A percentile compares a stretch with the other conserved stretches of the same genome.
Evolutionary conservation across 805 yeast genomes (phyloP).

Genomic region (Wickerhamomyces ciferrii): DNA sequence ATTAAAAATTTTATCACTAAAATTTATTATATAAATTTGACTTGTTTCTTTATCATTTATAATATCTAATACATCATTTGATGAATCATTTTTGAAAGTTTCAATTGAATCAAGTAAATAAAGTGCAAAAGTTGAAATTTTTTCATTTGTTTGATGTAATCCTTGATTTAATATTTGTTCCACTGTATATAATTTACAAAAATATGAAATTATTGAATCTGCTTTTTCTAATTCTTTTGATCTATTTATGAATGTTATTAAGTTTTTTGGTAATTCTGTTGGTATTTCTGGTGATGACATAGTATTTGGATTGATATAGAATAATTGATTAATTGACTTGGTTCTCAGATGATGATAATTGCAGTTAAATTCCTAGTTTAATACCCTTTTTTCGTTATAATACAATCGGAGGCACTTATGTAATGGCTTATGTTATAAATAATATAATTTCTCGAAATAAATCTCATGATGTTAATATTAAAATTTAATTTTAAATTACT

Average conservation of each 20-base stretch:
- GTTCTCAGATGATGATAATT: too few relatives aligned
- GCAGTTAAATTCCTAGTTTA: too few relatives aligned
- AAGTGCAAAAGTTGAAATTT: constrained; percentile 55
- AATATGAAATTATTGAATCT: constrained; percentile 70
- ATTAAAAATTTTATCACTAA: constrained; percentile 55
- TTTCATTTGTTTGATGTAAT: constrained; percentile 51
- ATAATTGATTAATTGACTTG: too few relatives aligned
- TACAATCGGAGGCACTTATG: too few relatives aligned
- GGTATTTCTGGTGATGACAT: constrained; percentile 8
- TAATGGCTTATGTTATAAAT: too few relatives aligned
- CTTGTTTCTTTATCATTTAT: constrained; percentile 58
- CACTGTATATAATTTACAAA: constrained; percentile 58
- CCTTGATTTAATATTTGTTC: constrained; percentile 61
- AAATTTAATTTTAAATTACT: too few relatives aligned
- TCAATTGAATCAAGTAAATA: constrained; percentile 70
- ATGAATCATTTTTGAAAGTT: constrained; percentile 33
- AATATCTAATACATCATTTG: constrained; percentile 36
- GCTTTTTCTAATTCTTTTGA: constrained; percentile 49
- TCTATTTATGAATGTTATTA: constrained; percentile 40
- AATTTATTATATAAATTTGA: constrained; percentile 47
- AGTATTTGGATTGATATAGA: too few relatives aligned
- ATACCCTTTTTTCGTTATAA: too few relatives aligned
- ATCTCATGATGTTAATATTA: too few relatives aligned
- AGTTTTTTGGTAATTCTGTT: constrained; percentile 21
- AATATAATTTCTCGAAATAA: too few relatives aligned